Percentiles rank a stretch among this genome's conserved stretches.
Evolutionary conservation across 2,329 filamentous ascomycete genomes (phyloP).

Genomic region (Aspergillus ustus): DNA sequence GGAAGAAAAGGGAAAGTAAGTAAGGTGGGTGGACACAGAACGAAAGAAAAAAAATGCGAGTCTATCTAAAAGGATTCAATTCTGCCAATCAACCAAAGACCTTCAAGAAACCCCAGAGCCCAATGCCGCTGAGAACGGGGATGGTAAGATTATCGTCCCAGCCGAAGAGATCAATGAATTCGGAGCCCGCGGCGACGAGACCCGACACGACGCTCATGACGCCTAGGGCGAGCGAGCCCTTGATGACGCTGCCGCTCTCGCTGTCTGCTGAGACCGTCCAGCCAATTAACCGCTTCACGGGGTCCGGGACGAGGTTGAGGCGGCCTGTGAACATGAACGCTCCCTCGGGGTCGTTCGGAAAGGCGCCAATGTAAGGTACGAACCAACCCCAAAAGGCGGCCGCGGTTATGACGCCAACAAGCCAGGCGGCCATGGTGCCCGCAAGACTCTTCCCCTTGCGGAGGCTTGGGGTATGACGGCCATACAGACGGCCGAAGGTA

Average conservation of each 20-base stretch:
- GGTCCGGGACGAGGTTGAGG: constrained; percentile 68
- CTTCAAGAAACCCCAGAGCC: constrained; percentile 90
- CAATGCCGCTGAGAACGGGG: constrained; percentile 83
- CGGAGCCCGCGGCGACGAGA: constrained; percentile 84
- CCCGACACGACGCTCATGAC: constrained; percentile 86
- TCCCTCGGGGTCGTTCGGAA: constrained; percentile 69
- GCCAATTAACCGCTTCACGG: constrained; percentile 64
- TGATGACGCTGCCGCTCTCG: constrained; percentile 59
- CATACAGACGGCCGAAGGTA: constrained; percentile 89
- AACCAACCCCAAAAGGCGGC: constrained; percentile 87
- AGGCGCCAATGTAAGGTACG: constrained; percentile 69
- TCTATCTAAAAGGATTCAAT: constrained; percentile 11
- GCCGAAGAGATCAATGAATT: constrained; percentile 87
- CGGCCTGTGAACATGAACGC: constrained; percentile 81
- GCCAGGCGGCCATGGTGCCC: constrained; percentile 81
- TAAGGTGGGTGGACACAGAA: not conserved
- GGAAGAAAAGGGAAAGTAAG: not conserved
- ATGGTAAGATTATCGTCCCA: constrained; percentile 99
- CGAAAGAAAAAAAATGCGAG: constrained; percentile 7
- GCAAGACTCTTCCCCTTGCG: constrained; percentile 89
- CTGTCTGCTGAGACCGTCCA: constrained; percentile 49
- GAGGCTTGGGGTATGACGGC: constrained; percentile 83
- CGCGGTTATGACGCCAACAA: constrained; percentile 81
- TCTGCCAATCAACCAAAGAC: constrained; percentile 65
- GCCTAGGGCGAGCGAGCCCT: constrained; percentile 73